phyloP scores from a whole-genome alignment of 805 yeast species.

The Lachancea cidri region DNA sequence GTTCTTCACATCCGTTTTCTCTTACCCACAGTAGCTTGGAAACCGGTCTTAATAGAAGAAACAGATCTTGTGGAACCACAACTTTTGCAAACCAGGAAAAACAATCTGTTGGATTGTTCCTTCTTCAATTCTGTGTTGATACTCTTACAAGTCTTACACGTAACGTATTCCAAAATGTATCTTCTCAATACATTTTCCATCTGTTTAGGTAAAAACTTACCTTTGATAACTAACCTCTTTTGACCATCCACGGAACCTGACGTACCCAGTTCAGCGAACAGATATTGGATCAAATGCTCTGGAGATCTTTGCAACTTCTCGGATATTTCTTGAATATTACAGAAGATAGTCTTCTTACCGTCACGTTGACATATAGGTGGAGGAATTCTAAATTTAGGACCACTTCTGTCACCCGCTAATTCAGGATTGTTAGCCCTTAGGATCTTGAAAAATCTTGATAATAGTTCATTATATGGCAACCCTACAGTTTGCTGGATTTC shows the following conservation, averaged over 20 bases:
- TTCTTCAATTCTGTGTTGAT: constrained; percentile 94
- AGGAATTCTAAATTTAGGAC: constrained; percentile 91
- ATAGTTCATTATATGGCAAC: constrained; percentile 67
- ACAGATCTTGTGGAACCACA: constrained; percentile 98
- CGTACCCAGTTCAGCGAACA: constrained; percentile 98
- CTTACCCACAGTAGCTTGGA: constrained; percentile 95
- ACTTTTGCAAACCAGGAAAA: constrained; percentile 94
- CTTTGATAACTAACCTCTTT: constrained; percentile 93
- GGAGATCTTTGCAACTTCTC: constrained; percentile 93
- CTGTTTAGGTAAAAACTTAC: constrained; percentile 97
- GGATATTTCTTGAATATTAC: constrained; percentile 92
- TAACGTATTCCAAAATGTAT: constrained; percentile 94
- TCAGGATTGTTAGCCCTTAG: constrained; percentile 95
- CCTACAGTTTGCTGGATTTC: constrained; percentile 45
- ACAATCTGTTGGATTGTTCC: constrained; percentile 93
- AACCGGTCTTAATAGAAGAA: constrained; percentile 96
- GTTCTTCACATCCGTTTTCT: constrained; percentile 55
- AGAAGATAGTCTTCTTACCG: constrained; percentile 95
- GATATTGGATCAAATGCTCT: constrained; percentile 92
- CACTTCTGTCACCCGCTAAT: constrained; percentile 92
- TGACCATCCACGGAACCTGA: constrained; percentile 99
- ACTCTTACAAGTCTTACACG: constrained; percentile 98
- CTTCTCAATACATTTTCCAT: constrained; percentile 94
- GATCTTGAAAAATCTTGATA: constrained; percentile 79
- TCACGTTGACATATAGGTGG: constrained; percentile 97